Evolutionary conservation across 371 early-diverging fungal species (phyloP).

Genomic region (Mucor circinelloides): DNA sequence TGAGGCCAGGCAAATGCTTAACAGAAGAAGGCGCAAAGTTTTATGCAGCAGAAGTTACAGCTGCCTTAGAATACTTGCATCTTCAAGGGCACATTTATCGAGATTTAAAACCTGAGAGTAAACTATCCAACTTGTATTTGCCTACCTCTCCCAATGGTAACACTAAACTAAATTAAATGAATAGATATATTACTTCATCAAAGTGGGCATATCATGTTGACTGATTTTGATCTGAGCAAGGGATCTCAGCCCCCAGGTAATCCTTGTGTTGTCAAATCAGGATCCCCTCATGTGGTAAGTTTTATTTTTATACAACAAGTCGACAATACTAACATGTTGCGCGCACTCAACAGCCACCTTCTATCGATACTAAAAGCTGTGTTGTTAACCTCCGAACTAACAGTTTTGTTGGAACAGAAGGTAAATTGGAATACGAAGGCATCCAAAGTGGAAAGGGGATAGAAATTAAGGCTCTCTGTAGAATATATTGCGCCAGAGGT

Average conservation of each 20-base stretch:
- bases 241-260: conserved; percentile 74
- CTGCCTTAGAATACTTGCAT: conserved; percentile 95
- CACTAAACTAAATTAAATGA: neutral
- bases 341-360: conserved; percentile 37
- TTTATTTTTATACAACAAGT: neutral
- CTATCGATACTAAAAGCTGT: conserved; percentile 85
- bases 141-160: neutral
- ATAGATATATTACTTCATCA: conserved; percentile 89
- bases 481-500: conserved; percentile 98
- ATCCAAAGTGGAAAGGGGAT: neutral
- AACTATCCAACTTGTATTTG: conserved; percentile 20
- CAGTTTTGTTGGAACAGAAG: conserved; percentile 95
- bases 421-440: conserved; percentile 23
- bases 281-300: conserved; percentile 45
- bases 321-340: neutral
- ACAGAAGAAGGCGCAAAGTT: conserved; percentile 91
- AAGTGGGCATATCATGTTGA: conserved; percentile 93
- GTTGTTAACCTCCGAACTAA: conserved; percentile 85
- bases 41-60: conserved; percentile 97
- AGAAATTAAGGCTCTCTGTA: conserved; percentile 7
- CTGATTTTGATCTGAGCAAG: conserved; percentile 94
- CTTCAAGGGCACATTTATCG: conserved; percentile 96
- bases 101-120: conserved; percentile 99
- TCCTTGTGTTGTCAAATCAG: conserved; percentile 72
- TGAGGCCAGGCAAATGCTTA: conserved; percentile 82